Conservation (phyloP, 129 eudicot genomes). For the Solidago caesia region DNA sequence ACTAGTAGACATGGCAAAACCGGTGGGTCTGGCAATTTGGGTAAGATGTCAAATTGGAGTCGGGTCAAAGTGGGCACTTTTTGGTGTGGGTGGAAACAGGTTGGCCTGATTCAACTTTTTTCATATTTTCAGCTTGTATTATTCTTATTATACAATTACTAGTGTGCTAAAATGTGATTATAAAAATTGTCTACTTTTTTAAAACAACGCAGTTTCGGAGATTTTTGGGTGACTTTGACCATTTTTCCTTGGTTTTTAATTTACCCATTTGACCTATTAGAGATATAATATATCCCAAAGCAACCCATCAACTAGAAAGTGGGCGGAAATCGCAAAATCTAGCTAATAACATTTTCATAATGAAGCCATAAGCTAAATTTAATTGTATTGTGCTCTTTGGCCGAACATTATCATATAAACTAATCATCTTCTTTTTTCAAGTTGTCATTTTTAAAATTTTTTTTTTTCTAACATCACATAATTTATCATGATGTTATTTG, state of each 20-base stretch:
- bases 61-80: background rate
- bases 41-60: background rate
- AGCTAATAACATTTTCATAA: background rate
- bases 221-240: background rate
- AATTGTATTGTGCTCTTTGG: background rate
- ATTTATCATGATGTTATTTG: slow-evolving; percentile 33
- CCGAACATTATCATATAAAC: no score
- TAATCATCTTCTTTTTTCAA: no score
- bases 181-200: background rate
- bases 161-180: background rate
- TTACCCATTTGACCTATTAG: background rate
- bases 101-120: background rate
- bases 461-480: background rate
- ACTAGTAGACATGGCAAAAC: background rate
- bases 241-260: background rate
- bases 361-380: background rate
- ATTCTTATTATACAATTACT: background rate
- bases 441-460: background rate
- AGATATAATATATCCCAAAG: background rate
- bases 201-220: background rate
- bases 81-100: background rate
- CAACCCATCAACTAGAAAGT: background rate
- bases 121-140: background rate
- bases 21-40: background rate
- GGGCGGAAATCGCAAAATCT: background rate